Conservation (phyloP, 495 filamentous ascomycete genomes). For the Xylaria sp. region DNA sequence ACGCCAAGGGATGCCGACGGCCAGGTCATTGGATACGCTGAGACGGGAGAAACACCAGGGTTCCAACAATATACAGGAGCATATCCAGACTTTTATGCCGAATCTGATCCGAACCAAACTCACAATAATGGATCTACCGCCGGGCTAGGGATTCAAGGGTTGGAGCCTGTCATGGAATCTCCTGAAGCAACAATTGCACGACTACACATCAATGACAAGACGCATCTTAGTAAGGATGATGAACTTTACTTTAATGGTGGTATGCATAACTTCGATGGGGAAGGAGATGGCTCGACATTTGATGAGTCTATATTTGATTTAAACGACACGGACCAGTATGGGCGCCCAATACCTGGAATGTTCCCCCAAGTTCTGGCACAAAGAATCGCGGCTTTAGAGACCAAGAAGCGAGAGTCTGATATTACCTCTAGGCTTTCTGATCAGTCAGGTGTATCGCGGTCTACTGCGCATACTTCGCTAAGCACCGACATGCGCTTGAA, state of each 20-base stretch:
- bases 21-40: constrained; percentile 56
- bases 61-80: constrained; percentile 27
- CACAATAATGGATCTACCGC: constrained; percentile 32
- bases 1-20: constrained; percentile 63
- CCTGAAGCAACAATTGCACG: constrained; percentile 2
- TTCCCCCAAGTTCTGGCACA: constrained; percentile 53
- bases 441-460: constrained; percentile 50
- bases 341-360: constrained; percentile 57
- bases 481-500: constrained; percentile 40
- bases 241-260: constrained; percentile 87
- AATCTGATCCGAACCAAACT: constrained; percentile 15
- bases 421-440: constrained; percentile 44
- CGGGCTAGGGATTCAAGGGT: constrained; percentile 47
- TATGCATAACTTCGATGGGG: constrained; percentile 55
- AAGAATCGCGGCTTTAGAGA: constrained; percentile 36
- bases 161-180: constrained; percentile 32
- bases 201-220: constrained; percentile 29
- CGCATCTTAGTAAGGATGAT: constrained; percentile 60
- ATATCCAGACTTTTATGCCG: background rate
- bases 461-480: constrained; percentile 47
- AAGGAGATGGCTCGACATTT: constrained; percentile 64
- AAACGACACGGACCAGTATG: constrained; percentile 63
- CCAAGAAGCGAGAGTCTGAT: constrained; percentile 49
- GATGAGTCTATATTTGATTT: constrained; percentile 84
- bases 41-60: constrained; percentile 51